A percentile compares a stretch with the other conserved stretches of the same genome.
Evolutionary conservation across 768 basidiomycete genomes (phyloP).

Genomic region (Termitomyces sp.): DNA sequence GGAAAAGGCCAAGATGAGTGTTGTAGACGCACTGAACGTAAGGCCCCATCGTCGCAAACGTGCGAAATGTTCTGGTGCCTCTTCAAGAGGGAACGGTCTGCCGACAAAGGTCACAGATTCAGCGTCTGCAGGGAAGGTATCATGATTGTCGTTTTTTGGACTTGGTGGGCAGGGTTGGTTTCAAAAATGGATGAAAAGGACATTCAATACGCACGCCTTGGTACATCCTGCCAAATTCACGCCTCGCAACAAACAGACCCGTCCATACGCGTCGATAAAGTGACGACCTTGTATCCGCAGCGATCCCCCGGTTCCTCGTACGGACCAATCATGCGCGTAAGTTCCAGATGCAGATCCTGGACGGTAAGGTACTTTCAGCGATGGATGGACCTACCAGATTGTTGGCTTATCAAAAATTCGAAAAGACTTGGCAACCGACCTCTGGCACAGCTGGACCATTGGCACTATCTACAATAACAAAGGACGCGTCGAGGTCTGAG

Average conservation of each 20-base stretch:
- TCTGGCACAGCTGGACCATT: not conserved
- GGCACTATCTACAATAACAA: conserved; percentile 36
- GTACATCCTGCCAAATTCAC: conserved; percentile 80
- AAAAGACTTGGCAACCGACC: not conserved
- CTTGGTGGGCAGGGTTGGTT: conserved; percentile 26
- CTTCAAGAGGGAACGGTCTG: conserved; percentile 84
- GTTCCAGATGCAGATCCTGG: conserved; percentile 39
- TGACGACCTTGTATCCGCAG: conserved; percentile 66
- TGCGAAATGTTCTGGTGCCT: conserved; percentile 81
- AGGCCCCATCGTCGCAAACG: conserved; percentile 83
- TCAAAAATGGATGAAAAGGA: conserved; percentile 4
- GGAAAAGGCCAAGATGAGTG: not conserved
- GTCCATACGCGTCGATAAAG: conserved; percentile 74
- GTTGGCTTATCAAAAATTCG: not conserved
- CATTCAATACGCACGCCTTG: conserved; percentile 58
- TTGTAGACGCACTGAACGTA: conserved; percentile 62
- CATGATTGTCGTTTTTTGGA: conserved; percentile 62
- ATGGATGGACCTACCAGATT: conserved; percentile 35
- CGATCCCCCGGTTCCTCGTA: conserved; percentile 44
- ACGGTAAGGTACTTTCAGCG: conserved; percentile 32
- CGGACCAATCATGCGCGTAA: conserved; percentile 75
- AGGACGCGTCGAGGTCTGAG: conserved; percentile 42
- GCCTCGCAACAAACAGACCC: conserved; percentile 77
- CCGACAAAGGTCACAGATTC: conserved; percentile 78
- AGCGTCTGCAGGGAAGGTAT: conserved; percentile 60